Evolutionary conservation across 2,329 filamentous ascomycete genomes (phyloP).

Genomic region (Epichloe aotearoae): DNA sequence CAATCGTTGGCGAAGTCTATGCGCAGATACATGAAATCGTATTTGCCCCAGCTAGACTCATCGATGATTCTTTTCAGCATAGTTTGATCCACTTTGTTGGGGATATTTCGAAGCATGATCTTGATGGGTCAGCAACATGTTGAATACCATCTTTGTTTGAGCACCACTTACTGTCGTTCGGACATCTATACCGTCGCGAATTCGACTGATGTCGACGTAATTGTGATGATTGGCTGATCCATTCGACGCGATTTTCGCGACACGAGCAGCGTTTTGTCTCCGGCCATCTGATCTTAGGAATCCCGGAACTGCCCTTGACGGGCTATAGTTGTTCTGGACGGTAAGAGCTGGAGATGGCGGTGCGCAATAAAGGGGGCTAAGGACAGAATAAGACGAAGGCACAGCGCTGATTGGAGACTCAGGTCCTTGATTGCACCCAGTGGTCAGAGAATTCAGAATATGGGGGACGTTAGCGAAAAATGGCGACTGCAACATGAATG

Average conservation of each 20-base stretch:
- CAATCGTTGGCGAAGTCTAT: conserved; percentile 79
- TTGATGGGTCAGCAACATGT: conserved; percentile 19
- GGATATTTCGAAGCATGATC: conserved; percentile 94
- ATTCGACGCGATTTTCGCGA: conserved; percentile 32
- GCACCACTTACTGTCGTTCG: conserved; percentile 55
- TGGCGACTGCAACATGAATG: conserved; percentile 20
- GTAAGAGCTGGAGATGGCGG: conserved; percentile 22
- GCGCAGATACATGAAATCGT: conserved; percentile 89
- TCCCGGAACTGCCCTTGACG: conserved; percentile 23
- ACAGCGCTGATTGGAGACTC: conserved; percentile 16
- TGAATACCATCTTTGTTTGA: not conserved
- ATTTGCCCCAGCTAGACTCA: conserved; percentile 63
- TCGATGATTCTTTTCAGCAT: conserved; percentile 73
- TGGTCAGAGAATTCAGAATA: conserved; percentile 15
- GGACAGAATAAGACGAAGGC: conserved; percentile 18
- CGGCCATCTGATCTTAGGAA: conserved; percentile 26
- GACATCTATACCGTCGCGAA: conserved; percentile 54
- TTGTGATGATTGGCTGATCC: conserved; percentile 43
- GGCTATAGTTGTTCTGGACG: conserved; percentile 24
- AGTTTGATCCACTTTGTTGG: conserved; percentile 70
- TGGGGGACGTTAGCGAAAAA: conserved; percentile 16
- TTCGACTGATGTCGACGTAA: conserved; percentile 47
- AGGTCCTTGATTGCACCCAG: conserved; percentile 7
- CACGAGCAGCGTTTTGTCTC: conserved; percentile 35
- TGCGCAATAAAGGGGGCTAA: conserved; percentile 17